Conservation (phyloP, 2,329 filamentous ascomycete genomes). For the Exophiala xenobiotica region DNA sequence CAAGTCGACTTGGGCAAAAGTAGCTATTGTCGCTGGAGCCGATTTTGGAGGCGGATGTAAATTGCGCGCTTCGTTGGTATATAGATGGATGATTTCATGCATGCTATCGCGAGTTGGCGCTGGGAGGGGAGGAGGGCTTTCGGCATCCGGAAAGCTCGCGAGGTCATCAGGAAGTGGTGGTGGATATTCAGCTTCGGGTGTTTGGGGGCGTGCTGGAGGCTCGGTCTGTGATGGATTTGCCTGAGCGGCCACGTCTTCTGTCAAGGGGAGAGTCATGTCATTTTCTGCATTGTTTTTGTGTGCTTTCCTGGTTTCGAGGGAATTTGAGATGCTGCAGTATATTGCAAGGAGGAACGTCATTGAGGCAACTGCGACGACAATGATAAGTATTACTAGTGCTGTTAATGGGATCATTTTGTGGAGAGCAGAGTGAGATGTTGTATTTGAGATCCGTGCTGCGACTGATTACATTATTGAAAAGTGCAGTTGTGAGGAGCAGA, state of each 20-base stretch:
- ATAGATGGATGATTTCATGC: constrained; percentile 22
- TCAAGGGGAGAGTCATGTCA: constrained; percentile 9
- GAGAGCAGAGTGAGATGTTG: too few relatives aligned
- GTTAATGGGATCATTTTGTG: constrained; percentile 19
- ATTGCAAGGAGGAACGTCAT: constrained; percentile 19
- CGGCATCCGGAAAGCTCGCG: constrained; percentile 2
- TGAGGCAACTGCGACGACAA: constrained; percentile 9
- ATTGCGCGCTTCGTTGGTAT: constrained; percentile 3
- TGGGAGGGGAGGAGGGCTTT: constrained; percentile 7
- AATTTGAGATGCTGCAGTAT: constrained; percentile 10
- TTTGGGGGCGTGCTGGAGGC: background rate
- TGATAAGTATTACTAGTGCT: constrained; percentile 16
- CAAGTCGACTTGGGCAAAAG: constrained; percentile 1
- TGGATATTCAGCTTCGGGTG: constrained; percentile 22
- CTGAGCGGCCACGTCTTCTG: background rate
- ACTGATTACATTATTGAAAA: too few relatives aligned
- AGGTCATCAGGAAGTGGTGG: constrained; percentile 15
- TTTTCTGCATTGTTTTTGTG: background rate
- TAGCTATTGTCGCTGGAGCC: constrained; percentile 1
- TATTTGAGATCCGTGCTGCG: too few relatives aligned
- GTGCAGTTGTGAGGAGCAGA: too few relatives aligned
- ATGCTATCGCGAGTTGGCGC: constrained; percentile 9
- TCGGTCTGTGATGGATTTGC: background rate
- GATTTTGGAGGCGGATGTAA: background rate
- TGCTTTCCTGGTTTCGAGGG: constrained; percentile 2